These are phyloP conservation scores for Tricholoma furcatifolium DNA, from an alignment of 768 basidiomycete species.

Conservation along the genomic window DNA sequence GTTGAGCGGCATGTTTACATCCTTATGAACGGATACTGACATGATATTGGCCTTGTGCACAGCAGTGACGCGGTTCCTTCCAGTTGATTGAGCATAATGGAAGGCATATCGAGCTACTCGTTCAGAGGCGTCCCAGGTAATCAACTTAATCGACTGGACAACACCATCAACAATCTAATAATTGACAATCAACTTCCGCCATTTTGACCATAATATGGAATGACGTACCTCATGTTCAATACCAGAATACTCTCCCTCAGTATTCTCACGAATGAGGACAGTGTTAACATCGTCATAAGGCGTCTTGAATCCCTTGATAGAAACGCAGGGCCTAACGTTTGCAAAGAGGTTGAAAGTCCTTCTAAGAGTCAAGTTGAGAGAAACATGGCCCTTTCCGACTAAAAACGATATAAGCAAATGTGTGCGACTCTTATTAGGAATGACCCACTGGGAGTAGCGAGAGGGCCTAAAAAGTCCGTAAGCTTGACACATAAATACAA, in stretches of 20 bases:
- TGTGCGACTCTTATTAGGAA: neutral
- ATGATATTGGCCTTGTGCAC: conserved; percentile 99
- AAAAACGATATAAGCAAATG: conserved; percentile 9
- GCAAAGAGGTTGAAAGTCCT: conserved; percentile 98
- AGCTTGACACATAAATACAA: neutral
- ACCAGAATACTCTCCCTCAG: conserved; percentile 99
- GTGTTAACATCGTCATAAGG: conserved; percentile 98
- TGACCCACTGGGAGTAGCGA: conserved; percentile 92
- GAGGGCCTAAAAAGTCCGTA: conserved; percentile 58
- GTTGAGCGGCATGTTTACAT: conserved; percentile 5
- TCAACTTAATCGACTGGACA: conserved; percentile 99
- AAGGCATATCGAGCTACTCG: conserved; percentile 98
- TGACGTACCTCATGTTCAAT: conserved; percentile 92
- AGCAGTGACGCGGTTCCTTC: conserved; percentile 91
- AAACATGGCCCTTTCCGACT: conserved; percentile 99
- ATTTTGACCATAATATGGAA: neutral
- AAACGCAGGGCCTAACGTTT: conserved; percentile 95
- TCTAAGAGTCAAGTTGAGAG: conserved; percentile 93
- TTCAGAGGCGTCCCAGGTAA: conserved; percentile 98
- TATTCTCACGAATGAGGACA: conserved; percentile 98
- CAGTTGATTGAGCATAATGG: conserved; percentile 89
- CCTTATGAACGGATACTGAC: conserved; percentile 42
- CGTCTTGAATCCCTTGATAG: conserved; percentile 96
- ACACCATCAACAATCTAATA: conserved; percentile 89
- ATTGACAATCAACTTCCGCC: neutral